Evolutionary conservation across 192 early-diverging fungal genomes (phyloP), one percentile per base, ranked within the genome.

Genomic region (Backusella westeae): DNA sequence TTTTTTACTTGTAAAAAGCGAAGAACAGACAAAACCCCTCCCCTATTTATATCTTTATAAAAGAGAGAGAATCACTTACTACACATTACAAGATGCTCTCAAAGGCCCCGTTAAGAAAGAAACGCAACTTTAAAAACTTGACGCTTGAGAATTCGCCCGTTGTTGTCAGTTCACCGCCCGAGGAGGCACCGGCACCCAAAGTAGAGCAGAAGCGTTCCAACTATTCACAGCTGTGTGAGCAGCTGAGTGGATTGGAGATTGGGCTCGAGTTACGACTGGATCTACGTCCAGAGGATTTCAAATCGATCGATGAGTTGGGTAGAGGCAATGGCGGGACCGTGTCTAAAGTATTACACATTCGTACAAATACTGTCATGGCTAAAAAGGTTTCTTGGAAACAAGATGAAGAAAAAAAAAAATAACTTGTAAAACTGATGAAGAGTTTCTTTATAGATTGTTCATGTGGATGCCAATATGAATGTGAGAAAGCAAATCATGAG

Each of bases 321-420:
- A 90, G 93, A n/a, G 97, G 97, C 4, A 93, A 94, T 76, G 96
- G 96, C 26, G 97, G 97, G 7, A 93, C 94, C 1, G 97, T 99
- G 34, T 89, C 88, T 69, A 90, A 93, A 78, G 96, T 96, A 29
- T 79, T 89, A 75, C 96, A 99, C 78, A 81, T 89, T 68, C 94
- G 95, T n/a, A 96, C 95, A 72, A 87, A 90, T 39, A 94, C 91
- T 41, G 84, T 97, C 46, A 97, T 99, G 95, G 97, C 97, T 9
- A 87, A 93, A 78, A 99, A 99, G 93, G 94, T 95, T 0, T 1
- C 38, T 39, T 39, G 6, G 7, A 81, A 67, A 63, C 4, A 66
- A 46, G n/a, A 56, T 46, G 19, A 49, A 44, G n/a, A 80, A 78
- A 79, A 65, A 35, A 73, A 21, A 52, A 42, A 56, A 56, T 2